Percentiles rank a stretch among this genome's conserved stretches.
These are phyloP conservation scores for Lophiotrema nucula DNA, from an alignment of 495 filamentous ascomycete species.

Conservation along the genomic window DNA sequence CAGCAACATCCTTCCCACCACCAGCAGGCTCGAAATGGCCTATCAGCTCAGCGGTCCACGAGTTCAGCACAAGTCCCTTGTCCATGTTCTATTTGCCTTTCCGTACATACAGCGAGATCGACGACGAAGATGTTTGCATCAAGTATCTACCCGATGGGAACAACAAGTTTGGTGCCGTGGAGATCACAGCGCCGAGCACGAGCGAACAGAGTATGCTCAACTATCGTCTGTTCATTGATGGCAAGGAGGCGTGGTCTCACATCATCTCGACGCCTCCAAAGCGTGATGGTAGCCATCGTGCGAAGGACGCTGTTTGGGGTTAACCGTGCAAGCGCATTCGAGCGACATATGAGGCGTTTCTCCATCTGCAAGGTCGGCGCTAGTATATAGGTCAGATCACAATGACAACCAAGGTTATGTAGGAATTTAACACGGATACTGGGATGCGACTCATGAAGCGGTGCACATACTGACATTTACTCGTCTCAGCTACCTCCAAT, in stretches of 20 bases:
- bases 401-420: too few relatives aligned
- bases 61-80: slow-evolving; percentile 85
- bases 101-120: slow-evolving; percentile 75
- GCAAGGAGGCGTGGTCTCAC: slow-evolving; percentile 67
- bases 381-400: too few relatives aligned
- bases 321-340: slow-evolving; percentile 21
- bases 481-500: too few relatives aligned
- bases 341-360: too few relatives aligned
- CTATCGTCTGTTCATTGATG: slow-evolving; percentile 82
- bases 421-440: too few relatives aligned
- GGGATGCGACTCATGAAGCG: too few relatives aligned
- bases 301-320: slow-evolving; percentile 44
- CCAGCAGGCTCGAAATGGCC: slow-evolving; percentile 57
- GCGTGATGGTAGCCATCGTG: slow-evolving; percentile 32
- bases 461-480: too few relatives aligned
- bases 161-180: slow-evolving; percentile 86
- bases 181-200: slow-evolving; percentile 59
- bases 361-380: too few relatives aligned
- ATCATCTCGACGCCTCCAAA: slow-evolving; percentile 39
- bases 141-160: slow-evolving; percentile 83
- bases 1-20: slow-evolving; percentile 81
- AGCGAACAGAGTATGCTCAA: slow-evolving; percentile 58
- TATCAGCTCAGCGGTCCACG: slow-evolving; percentile 64
- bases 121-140: slow-evolving; percentile 72
- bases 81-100: slow-evolving; percentile 90